phyloP scores from a whole-genome alignment of 2,329 filamentous ascomycete species.

The Paracamarosporium sp. region DNA sequence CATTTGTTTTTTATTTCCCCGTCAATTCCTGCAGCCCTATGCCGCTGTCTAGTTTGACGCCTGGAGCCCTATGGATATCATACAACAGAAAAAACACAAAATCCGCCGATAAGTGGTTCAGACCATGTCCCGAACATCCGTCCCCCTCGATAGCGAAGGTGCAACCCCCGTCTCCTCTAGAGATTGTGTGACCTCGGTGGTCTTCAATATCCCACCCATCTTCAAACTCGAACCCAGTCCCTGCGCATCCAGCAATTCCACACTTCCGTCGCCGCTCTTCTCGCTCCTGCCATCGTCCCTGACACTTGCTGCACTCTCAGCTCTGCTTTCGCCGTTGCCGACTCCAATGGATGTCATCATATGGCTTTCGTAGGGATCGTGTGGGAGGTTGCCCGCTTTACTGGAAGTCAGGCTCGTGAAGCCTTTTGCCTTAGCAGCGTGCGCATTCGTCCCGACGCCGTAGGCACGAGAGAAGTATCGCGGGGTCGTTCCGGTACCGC shows the following conservation, averaged over 20 bases:
- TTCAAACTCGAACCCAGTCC: not conserved
- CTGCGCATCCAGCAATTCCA: constrained; percentile 5
- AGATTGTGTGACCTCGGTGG: constrained; percentile 9
- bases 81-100: not conserved
- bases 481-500: constrained; percentile 12
- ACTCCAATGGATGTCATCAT: constrained; percentile 22
- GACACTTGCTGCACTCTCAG: not conserved
- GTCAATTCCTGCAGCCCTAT: not conserved
- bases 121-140: not conserved
- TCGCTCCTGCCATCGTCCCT: constrained; percentile 1
- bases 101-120: not conserved
- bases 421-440: constrained; percentile 7
- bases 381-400: not conserved
- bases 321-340: not conserved
- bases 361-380: constrained; percentile 5
- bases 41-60: not conserved
- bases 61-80: not conserved
- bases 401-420: constrained; percentile 17
- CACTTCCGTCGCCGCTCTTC: constrained; percentile 16
- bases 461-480: constrained; percentile 23
- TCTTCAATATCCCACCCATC: constrained; percentile 12
- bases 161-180: not conserved
- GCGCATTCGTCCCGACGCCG: constrained; percentile 21
- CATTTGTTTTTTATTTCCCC: no score
- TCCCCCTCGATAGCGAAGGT: not conserved